Base-by-base conservation (phyloP, 163 green algal species). In the Chlorella variabilis region DNA sequence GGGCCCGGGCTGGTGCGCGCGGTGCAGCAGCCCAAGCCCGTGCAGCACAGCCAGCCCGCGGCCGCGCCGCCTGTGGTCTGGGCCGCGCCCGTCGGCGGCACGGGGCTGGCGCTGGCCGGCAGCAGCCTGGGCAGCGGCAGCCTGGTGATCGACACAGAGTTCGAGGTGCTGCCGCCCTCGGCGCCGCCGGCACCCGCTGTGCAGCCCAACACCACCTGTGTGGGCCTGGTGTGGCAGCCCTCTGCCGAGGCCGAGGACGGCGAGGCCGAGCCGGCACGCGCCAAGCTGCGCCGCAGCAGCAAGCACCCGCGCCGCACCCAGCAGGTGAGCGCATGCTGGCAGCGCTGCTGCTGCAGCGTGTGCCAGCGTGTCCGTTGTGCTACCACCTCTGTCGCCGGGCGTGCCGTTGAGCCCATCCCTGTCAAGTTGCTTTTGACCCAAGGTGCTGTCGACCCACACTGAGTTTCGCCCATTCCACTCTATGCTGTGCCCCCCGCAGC, bases 231-330 rank as follows among this genome's bases (percentile, higher is more conserved):
- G 42, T 77, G 49, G 59, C 42, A 77, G 68, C 33, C 3, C 13
- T 70, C 59, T 4, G 62, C 18, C 42, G 80, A 80, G n/a, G 48
- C 42, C 0, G 54, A 74, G 66, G 36, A 74, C 33, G 63, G 33
- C 33, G 23, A 45, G 51, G n/a, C 9, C 34, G 9, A 29, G 36
- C 34, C 34, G 34, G 42, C 31, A 34, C 38, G 41, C 21, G 29
- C 42, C 20, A 54, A 63, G 11, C 17, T 27, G 49, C 45, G 63
- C 18, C 33, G 81, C 59, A 75, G 51, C 63, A 39, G 36, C 48
- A 78, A 58, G 76, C 83, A 87, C 71, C 77, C 83, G 1, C 75
- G 83, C 65, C 69, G 83, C 61, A 87, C 83, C 6, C 66, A 56
- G 48, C 51, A 33, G 76, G 76, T 82, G 63, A 65, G 75, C 23